Evolutionary conservation across 257 asterid species (phyloP), one percentile per base, ranked within the genome.

Genomic region (Coffea canephora): DNA sequence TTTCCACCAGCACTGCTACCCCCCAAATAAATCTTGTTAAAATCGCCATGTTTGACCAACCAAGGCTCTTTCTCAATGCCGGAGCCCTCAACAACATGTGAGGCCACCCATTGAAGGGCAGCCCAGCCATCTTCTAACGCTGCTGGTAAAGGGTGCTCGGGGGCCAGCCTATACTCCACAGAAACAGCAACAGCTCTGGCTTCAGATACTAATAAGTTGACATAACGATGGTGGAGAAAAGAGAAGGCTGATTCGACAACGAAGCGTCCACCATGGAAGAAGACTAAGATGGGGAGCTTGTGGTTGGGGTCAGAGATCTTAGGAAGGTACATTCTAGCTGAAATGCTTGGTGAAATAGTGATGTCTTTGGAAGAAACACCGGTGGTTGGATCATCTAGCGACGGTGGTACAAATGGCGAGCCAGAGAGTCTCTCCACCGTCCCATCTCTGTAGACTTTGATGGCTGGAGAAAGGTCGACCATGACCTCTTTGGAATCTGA

Each of bases 141-240:
- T 0, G 88, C 83, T 0, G 92, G 90, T 43, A 87, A 62, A 61
- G 78, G 87, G 82, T 89, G 77, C 36, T 91, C 95, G 1, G 95
- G 95, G 8, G 93, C 91, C 9, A 81, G 84, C 6, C 90, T 82
- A 34, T 86, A 86, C 50, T 86, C 85, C 2, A 86, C 83, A 11
- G 89, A 86, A 49, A 86, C 45, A 0, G 76, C 71, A 23, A 86
- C 1, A 11, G 36, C 81, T 6, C 64, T 69, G 27, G 83, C 66
- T 74, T 83, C 72, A 10, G 86, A 48, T 0, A 57, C 85, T 8
- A 81, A 0, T 0, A 57, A 27, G 74, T 79, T 86, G 1, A 83
- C 13, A 31, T 57, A 83, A 50, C 83, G 86, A 2, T 86, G 86
- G 68, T 79, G 12, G 31, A 71, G n/a, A 12, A 23, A 49, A 62